phyloP scores from a whole-genome alignment of 495 filamentous ascomycete species.

The Daldinia decipiens region DNA sequence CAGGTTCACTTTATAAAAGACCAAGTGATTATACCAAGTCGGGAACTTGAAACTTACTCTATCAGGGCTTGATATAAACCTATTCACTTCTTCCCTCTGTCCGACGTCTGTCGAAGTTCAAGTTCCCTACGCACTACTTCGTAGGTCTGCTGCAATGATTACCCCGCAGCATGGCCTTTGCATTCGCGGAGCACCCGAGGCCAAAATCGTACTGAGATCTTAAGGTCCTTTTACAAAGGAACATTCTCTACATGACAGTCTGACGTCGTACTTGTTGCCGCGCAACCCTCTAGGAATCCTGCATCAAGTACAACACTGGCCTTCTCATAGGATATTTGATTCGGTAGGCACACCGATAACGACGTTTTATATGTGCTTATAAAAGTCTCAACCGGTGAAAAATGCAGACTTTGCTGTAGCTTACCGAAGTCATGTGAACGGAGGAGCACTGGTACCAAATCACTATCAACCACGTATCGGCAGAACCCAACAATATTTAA shows the following conservation, averaged over 20 bases:
- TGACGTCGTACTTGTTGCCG: neutral
- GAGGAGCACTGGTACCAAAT: conserved; percentile 34
- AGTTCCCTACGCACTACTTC: neutral
- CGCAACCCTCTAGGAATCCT: neutral
- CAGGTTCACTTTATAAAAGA: neutral
- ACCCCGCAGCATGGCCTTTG: neutral
- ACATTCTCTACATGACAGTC: neutral
- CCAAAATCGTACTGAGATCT: neutral
- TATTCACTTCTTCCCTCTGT: neutral
- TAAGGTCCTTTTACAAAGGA: neutral
- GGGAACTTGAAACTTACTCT: neutral
- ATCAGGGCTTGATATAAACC: neutral
- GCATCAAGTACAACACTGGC: neutral
- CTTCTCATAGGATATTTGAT: neutral
- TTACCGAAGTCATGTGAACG: conserved; percentile 31
- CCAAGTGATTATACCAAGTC: neutral
- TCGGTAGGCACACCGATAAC: neutral
- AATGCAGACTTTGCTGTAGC: conserved; percentile 26
- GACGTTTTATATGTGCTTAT: conserved; percentile 3
- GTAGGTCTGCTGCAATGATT: neutral
- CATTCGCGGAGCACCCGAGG: neutral
- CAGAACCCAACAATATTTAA: conserved; percentile 14
- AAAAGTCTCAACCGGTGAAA: conserved; percentile 9
- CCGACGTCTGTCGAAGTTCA: neutral
- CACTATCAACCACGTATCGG: conserved; percentile 38